Evolutionary conservation across 768 basidiomycete genomes (phyloP), one percentile per base, ranked within the genome.

Genomic region (Solioccasus polychromus): DNA sequence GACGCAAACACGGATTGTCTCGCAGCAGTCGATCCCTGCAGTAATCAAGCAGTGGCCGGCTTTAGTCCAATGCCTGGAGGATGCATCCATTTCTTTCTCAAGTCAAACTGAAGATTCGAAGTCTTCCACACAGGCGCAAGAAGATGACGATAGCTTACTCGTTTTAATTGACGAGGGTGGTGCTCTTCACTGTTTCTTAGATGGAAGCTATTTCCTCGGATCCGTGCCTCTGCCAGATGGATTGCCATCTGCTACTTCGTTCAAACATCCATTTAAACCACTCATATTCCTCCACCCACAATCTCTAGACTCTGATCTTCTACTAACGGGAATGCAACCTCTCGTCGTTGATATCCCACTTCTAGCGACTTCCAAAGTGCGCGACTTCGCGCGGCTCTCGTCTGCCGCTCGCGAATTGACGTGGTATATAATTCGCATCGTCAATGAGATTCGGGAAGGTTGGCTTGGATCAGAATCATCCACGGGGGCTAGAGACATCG

Each of bases 151-250:
- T 45, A 88, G 85, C 55, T 68, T 92, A 43, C 68, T 92, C 17
- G 70, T 75, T 24, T 74, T 81, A 34, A 62, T 82, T 14, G 86
- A 88, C 56, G 69, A 74, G 42, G 49, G 62, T 17, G 87, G 89
- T 5, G 63, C 63, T 45, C 60, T 89, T 30, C 76, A 82, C 61
- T 76, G 68, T 51, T 91, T 82, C 67, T 70, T 91, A 37, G 88
- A 92, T 57, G 90, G 89, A 14, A 79, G 76, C 50, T 92, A 84
- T 64, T 77, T 79, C 25, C 69, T 92, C 29, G 89, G 89, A 20
- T 61, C 68, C 18, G 63, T 85, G 25, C 35, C 50, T 49, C 50
- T 60, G 24, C 50, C 59, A 57, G 22, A 50, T 78, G 20, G 74
- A 70, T 42, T 62, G n/a, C 53, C 48, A 37, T 54, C 44, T 25